phyloP scores from a whole-genome alignment of 805 yeast species.

The Myxozyma kluyveri region DNA sequence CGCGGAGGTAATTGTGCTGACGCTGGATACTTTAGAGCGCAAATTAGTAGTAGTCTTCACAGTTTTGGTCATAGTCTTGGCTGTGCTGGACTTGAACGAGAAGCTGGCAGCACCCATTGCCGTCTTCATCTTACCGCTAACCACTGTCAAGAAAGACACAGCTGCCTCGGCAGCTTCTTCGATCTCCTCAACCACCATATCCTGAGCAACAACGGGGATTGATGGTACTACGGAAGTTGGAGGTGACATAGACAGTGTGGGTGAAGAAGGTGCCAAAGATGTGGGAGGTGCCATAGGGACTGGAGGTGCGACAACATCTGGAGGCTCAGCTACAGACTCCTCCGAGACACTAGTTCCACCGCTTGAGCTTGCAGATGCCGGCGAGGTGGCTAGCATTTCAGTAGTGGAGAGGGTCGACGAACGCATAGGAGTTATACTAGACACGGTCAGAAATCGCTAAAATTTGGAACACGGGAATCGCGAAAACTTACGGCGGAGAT shows the following conservation, averaged over 20 bases:
- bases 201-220: no score
- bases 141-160: no score
- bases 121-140: neutral
- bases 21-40: conserved; percentile 22
- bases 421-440: neutral
- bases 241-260: no score
- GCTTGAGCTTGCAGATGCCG: neutral
- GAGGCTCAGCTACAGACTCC: neutral
- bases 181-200: neutral
- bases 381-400: neutral
- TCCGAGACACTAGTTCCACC: neutral
- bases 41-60: neutral
- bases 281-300: no score
- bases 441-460: neutral
- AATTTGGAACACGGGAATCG: neutral
- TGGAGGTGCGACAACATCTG: no score
- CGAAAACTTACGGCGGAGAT: neutral
- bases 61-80: neutral
- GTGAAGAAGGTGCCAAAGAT: no score
- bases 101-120: neutral
- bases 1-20: conserved; percentile 4
- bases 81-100: no score
- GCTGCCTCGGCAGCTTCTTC: neutral
- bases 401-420: conserved; percentile 3
- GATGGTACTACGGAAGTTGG: no score